A percentile compares a stretch with the other conserved stretches of the same genome.
phyloP scores from a whole-genome alignment of 129 eudicot genomes.

The Pseudognaphalium luteoalbum region DNA sequence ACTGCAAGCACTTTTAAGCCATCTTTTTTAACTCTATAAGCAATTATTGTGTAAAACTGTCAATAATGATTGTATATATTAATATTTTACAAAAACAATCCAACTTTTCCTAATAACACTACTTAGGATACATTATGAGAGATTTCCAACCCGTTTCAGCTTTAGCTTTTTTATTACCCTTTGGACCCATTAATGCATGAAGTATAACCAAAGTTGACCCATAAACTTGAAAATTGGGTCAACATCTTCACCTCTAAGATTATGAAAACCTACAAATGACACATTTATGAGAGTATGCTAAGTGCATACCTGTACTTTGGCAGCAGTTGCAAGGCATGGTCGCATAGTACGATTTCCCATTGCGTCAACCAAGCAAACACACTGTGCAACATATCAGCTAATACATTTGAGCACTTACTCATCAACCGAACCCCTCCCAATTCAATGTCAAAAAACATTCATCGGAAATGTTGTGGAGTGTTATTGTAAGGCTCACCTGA shows the following conservation, averaged over 20 bases:
- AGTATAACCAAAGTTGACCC: not conserved
- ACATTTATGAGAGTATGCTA: conserved; percentile 5
- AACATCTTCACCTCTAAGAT: not conserved
- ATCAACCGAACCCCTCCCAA: conserved; percentile 3
- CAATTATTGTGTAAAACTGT: not conserved
- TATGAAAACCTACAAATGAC: not conserved
- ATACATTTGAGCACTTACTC: conserved; percentile 12
- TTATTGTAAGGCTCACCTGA: conserved; percentile 55
- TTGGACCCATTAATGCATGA: not conserved
- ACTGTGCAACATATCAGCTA: conserved; percentile 47
- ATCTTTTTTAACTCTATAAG: not conserved
- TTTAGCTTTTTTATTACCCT: not conserved
- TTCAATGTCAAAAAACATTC: conserved; percentile 7
- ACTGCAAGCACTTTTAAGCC: not conserved
- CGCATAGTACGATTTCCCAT: conserved; percentile 94
- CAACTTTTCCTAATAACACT: not conserved
- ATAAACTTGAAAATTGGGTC: not conserved
- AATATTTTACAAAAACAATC: not conserved
- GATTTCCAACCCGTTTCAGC: not conserved
- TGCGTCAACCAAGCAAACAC: conserved; percentile 95
- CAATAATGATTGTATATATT: too few relatives aligned
- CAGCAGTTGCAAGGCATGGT: conserved; percentile 85
- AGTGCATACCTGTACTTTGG: conserved; percentile 74
- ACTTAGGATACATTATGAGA: not conserved
- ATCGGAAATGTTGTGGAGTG: not conserved